Conservation (phyloP, 2,329 filamentous ascomycete species). For the Ascosphaera apis region DNA sequence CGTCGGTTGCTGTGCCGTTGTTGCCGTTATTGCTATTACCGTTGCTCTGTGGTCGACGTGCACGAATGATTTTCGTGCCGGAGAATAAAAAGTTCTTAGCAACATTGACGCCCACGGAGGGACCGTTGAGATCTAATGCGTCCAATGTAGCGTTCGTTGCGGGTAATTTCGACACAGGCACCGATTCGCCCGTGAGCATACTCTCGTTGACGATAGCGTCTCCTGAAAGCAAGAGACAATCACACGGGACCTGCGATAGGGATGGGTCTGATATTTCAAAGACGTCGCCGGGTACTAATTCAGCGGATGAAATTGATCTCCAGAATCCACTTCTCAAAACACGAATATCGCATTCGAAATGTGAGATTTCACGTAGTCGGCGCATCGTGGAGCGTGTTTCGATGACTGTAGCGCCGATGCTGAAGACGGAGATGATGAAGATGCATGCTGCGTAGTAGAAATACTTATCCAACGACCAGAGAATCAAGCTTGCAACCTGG, state of each 20-base stretch:
- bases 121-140: slow-evolving; percentile 70
- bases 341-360: slow-evolving; percentile 76
- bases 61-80: slow-evolving; percentile 90
- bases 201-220: slow-evolving; percentile 97
- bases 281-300: slow-evolving; percentile 76
- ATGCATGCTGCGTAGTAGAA: slow-evolving; percentile 99
- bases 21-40: slow-evolving; percentile 56
- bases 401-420: slow-evolving; percentile 97
- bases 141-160: slow-evolving; percentile 63
- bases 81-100: slow-evolving; percentile 98
- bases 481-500: slow-evolving; percentile 91
- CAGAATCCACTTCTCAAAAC: slow-evolving; percentile 70
- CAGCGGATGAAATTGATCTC: slow-evolving; percentile 78
- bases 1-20: slow-evolving; percentile 39
- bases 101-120: too few relatives aligned
- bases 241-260: slow-evolving; percentile 81
- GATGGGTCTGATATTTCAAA: slow-evolving; percentile 93
- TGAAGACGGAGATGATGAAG: slow-evolving; percentile 81
- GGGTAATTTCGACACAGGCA: slow-evolving; percentile 79
- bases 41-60: too few relatives aligned
- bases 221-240: slow-evolving; percentile 87
- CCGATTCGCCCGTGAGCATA: slow-evolving; percentile 97
- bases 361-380: slow-evolving; percentile 96
- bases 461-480: slow-evolving; percentile 98
- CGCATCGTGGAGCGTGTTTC: too few relatives aligned